Conservation (phyloP, 1,284 basidiomycete species). For the Ganoderma lucidum region DNA sequence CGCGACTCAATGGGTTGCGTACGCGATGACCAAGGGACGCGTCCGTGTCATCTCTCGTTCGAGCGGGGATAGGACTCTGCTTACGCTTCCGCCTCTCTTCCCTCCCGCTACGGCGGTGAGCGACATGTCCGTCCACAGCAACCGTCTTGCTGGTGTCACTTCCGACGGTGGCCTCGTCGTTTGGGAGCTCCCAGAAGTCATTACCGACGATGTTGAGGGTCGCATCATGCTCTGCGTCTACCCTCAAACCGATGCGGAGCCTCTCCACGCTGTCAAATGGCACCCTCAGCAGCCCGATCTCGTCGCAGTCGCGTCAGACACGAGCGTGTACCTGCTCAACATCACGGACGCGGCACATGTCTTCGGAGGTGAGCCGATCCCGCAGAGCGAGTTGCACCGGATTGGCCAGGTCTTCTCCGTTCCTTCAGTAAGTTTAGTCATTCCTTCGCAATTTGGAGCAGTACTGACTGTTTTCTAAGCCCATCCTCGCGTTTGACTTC, state of each 20-base stretch:
- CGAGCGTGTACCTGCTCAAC: constrained; percentile 77
- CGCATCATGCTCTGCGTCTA: constrained; percentile 74
- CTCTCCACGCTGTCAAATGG: constrained; percentile 83
- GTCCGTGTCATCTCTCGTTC: constrained; percentile 86
- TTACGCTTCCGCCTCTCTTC: constrained; percentile 76
- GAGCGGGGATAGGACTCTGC: constrained; percentile 82
- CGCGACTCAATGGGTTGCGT: constrained; percentile 87
- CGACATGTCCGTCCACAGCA: constrained; percentile 86
- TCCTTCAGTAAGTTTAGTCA: constrained; percentile 63
- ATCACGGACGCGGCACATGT: constrained; percentile 63
- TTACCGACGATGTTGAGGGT: constrained; percentile 86
- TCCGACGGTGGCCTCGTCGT: constrained; percentile 87
- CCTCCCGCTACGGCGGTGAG: constrained; percentile 67
- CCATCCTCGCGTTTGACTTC: constrained; percentile 83
- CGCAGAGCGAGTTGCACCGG: constrained; percentile 69
- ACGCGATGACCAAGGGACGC: constrained; percentile 89
- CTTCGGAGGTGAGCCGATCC: constrained; percentile 67
- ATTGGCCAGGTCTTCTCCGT: constrained; percentile 72
- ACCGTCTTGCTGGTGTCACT: constrained; percentile 82
- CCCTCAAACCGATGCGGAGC: constrained; percentile 63
- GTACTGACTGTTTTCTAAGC: constrained; percentile 48
- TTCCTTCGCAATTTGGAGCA: background rate
- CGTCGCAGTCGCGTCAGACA: constrained; percentile 80
- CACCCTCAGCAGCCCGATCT: constrained; percentile 78
- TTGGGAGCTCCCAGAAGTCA: constrained; percentile 82